Evolutionary conservation across 2,329 filamentous ascomycete species (phyloP), one percentile per base, ranked within the genome.

Genomic region (Fusarium abutilonis): DNA sequence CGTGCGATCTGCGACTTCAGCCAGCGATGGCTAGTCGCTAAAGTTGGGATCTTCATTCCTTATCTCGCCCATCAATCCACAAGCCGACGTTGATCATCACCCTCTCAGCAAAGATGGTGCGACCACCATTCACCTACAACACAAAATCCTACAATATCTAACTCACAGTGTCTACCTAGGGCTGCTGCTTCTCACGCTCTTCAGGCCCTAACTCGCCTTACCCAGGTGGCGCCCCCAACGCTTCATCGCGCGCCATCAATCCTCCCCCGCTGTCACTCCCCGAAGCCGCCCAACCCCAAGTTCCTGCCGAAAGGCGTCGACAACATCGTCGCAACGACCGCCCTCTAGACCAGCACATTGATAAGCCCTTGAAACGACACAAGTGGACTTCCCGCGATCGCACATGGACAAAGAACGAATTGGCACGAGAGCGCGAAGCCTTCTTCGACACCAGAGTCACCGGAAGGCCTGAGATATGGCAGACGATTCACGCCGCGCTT

Each of bases 401-500:
- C 17, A 76, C 78, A 14, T 96, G 91, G 91, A 93, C 90, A 1
- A 86, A 84, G n/a, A 72, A 77, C 14, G 80, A 89, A 49, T 80
- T 97, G 3, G 85, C 87, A 56, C 82, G 82, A 29, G 91, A 97
- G 77, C 85, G 94, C 44, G 79, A 78, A 44, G 92, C 92, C 60
- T 97, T 96, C 80, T 98, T 96, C 76, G 93, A 97, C 60, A 97
- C 93, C 2, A 82, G 92, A 42, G 91, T 96, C 14, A 90, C 89
- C 0, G 92, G 92, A 3, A 83, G 86, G 4, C 71, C 83, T 5
- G 91, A 97, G 75, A 84, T 95, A 23, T 98, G 94, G 94, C 86
- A 86, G 67, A 89, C 91, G 1, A 75, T 97, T 13, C 83, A 83
- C 41, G 79, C 86, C 1, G 89, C 88, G 0, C 81, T 92, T 15